These are phyloP conservation scores for Saccharomycopsis vini DNA, from an alignment of 805 yeast species.

Conservation along the genomic window DNA sequence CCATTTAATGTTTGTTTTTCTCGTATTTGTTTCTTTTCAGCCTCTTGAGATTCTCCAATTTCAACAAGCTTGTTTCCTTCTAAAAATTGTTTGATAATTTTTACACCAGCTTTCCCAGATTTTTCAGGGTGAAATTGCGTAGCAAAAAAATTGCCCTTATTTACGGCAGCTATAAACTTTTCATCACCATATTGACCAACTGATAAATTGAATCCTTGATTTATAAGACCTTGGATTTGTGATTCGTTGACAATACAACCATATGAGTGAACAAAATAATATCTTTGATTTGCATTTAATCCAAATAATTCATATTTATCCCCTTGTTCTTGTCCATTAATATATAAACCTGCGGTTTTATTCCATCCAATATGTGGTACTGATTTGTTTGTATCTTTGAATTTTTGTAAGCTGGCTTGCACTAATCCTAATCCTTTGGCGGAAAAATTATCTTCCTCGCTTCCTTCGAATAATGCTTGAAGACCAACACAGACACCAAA, in stretches of 20 bases:
- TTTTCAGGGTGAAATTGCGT: slow-evolving; percentile 99
- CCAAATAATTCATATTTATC: slow-evolving; percentile 38
- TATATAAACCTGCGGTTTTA: slow-evolving; percentile 29
- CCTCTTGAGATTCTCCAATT: slow-evolving; percentile 19
- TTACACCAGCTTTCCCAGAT: slow-evolving; percentile 84
- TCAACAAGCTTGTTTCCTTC: slow-evolving; percentile 26
- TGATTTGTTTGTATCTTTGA: slow-evolving; percentile 55
- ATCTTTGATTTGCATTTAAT: slow-evolving; percentile 57
- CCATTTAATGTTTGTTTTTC: slow-evolving; percentile 39
- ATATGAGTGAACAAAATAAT: slow-evolving; percentile 92
- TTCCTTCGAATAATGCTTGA: slow-evolving; percentile 69
- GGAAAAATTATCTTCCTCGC: slow-evolving; percentile 49
- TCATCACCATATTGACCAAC: slow-evolving; percentile 61
- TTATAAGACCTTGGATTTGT: slow-evolving; percentile 26
- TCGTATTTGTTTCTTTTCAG: slow-evolving; percentile 20
- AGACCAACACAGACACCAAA: slow-evolving; percentile 98
- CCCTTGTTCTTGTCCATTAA: slow-evolving; percentile 14
- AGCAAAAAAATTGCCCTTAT: slow-evolving; percentile 75
- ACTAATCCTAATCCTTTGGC: slow-evolving; percentile 52
- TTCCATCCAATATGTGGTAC: slow-evolving; percentile 99
- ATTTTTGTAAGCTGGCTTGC: slow-evolving; percentile 46
- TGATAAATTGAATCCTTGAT: slow-evolving; percentile 39
- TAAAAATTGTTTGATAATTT: slow-evolving; percentile 65
- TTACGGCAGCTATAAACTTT: slow-evolving; percentile 72
- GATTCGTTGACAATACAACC: slow-evolving; percentile 56